Evolutionary conservation across 2,329 filamentous ascomycete species (phyloP).

Genomic region (Mycosphaerella sp.): DNA sequence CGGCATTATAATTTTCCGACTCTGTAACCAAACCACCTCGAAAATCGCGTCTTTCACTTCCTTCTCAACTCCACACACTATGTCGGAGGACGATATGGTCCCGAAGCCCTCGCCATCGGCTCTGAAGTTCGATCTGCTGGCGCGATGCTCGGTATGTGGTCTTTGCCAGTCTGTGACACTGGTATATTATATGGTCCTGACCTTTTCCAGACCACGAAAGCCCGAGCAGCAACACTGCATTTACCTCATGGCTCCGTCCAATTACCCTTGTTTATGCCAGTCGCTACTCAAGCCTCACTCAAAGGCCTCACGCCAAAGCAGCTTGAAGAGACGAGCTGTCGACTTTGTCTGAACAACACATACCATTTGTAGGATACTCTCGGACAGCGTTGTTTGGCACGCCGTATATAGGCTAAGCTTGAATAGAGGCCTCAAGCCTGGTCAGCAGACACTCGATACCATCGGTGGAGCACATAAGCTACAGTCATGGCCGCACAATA

Average conservation of each 20-base stretch:
- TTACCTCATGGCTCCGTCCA: conserved; percentile 88
- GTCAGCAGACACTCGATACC: conserved; percentile 78
- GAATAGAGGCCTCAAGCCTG: conserved; percentile 72
- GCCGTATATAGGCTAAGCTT: conserved; percentile 6
- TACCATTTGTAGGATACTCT: conserved; percentile 64
- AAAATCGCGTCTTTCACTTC: no score
- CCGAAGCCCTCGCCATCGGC: conserved; percentile 44
- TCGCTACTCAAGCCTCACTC: conserved; percentile 91
- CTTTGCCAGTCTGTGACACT: background rate
- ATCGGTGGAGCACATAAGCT: conserved; percentile 90
- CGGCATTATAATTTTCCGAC: no score
- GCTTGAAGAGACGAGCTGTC: conserved; percentile 80
- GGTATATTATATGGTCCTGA: conserved; percentile 5
- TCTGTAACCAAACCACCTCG: no score
- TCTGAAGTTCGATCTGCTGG: conserved; percentile 70
- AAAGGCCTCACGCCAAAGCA: conserved; percentile 93
- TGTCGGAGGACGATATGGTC: conserved; percentile 25
- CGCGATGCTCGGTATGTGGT: conserved; percentile 67
- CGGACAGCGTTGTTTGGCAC: background rate
- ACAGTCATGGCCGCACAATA: conserved; percentile 92
- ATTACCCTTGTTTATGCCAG: conserved; percentile 96
- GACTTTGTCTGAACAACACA: conserved; percentile 93
- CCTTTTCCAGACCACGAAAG: conserved; percentile 73
- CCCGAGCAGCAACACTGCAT: conserved; percentile 77
- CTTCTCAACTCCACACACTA: background rate